These are phyloP conservation scores for Penicillium goetzii DNA, from an alignment of 495 filamentous ascomycete species.

Conservation along the genomic window DNA sequence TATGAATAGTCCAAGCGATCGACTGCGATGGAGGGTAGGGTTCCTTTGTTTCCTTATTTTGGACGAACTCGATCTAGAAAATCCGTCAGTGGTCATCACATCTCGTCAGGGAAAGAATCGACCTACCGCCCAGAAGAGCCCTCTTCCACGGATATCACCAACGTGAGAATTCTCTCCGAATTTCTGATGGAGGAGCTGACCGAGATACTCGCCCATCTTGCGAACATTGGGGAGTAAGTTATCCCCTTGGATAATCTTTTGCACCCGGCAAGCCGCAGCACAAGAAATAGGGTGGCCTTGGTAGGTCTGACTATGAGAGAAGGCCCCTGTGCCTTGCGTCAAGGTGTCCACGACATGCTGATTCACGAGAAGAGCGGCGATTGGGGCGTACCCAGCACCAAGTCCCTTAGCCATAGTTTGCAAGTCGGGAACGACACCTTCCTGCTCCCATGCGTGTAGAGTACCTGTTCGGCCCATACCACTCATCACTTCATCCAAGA, in stretches of 20 bases:
- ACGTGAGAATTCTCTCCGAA: slow-evolving; percentile 47
- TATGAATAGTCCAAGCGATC: slow-evolving; percentile 52
- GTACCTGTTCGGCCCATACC: slow-evolving; percentile 69
- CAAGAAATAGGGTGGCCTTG: slow-evolving; percentile 57
- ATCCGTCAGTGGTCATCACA: slow-evolving; percentile 13
- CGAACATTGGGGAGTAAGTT: slow-evolving; percentile 50
- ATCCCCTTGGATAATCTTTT: slow-evolving; percentile 48
- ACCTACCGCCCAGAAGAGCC: slow-evolving; percentile 55
- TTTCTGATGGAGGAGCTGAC: slow-evolving; percentile 39
- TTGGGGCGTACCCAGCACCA: slow-evolving; percentile 60
- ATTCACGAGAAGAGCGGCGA: slow-evolving; percentile 59
- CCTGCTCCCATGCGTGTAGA: slow-evolving; percentile 65
- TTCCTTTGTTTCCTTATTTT: slow-evolving; percentile 54
- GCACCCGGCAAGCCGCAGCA: slow-evolving; percentile 51
- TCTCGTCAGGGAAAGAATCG: slow-evolving; percentile 16
- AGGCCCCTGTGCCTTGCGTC: slow-evolving; percentile 50
- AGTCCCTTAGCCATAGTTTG: slow-evolving; percentile 65
- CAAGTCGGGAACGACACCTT: slow-evolving; percentile 61
- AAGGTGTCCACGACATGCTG: slow-evolving; percentile 55
- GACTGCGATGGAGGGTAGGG: slow-evolving; percentile 45
- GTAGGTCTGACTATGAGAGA: slow-evolving; percentile 58
- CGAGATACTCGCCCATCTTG: slow-evolving; percentile 47
- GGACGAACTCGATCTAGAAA: slow-evolving; percentile 58
- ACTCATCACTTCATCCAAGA: slow-evolving; percentile 76
- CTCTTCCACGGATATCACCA: slow-evolving; percentile 56